Evolutionary conservation across 768 basidiomycete genomes (phyloP).

Genomic region (Boletus tomentosulus): DNA sequence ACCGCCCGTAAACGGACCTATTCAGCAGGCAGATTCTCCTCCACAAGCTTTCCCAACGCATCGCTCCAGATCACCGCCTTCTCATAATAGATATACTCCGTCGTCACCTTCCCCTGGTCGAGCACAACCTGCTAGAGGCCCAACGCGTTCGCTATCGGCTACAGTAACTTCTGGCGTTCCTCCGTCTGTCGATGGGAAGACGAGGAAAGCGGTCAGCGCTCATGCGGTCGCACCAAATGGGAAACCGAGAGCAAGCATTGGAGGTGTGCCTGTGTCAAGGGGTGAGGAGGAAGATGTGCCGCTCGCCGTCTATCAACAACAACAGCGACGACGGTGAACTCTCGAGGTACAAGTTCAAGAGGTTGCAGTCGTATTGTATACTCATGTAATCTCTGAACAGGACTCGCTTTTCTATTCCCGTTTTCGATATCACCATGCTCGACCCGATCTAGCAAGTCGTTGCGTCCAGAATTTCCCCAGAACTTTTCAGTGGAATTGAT

Average conservation of each 20-base stretch:
- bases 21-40: slow-evolving; percentile 13
- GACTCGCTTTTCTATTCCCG: neutral
- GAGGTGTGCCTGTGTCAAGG: slow-evolving; percentile 31
- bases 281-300: slow-evolving; percentile 78
- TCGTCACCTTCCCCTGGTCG: slow-evolving; percentile 22
- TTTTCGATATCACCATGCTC: slow-evolving; percentile 6
- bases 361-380: neutral
- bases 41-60: slow-evolving; percentile 31
- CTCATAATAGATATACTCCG: slow-evolving; percentile 37
- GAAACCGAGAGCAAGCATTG: slow-evolving; percentile 39
- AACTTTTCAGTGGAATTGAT: slow-evolving; percentile 14
- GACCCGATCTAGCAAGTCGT: slow-evolving; percentile 23
- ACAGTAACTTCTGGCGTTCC: slow-evolving; percentile 44
- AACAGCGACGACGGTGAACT: slow-evolving; percentile 54
- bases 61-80: slow-evolving; percentile 56
- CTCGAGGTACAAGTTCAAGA: slow-evolving; percentile 11
- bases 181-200: slow-evolving; percentile 43
- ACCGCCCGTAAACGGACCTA: slow-evolving; percentile 24
- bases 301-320: slow-evolving; percentile 75
- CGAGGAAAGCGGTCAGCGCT: slow-evolving; percentile 64
- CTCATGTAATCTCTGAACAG: slow-evolving; percentile 10
- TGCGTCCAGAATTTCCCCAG: slow-evolving; percentile 25
- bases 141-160: slow-evolving; percentile 70
- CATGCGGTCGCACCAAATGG: slow-evolving; percentile 47
- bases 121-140: slow-evolving; percentile 33